Percentiles rank a stretch among this genome's conserved stretches.
These are phyloP conservation scores for Gnomoniopsis smithogilvyi DNA, from an alignment of 2,329 filamentous ascomycete genomes.

Conservation along the genomic window DNA sequence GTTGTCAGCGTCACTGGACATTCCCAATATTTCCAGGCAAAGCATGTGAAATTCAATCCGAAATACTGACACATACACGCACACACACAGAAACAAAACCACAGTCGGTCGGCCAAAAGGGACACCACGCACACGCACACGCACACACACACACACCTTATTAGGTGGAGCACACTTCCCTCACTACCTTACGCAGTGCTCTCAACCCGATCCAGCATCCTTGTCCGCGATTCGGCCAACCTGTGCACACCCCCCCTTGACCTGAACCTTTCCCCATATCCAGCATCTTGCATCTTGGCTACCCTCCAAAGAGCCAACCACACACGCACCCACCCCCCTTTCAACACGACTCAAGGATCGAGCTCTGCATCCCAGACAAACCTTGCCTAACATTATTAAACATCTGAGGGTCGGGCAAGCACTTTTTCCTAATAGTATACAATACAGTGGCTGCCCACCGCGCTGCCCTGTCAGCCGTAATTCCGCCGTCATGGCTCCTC, in stretches of 20 bases:
- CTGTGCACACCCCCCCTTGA: conserved; percentile 1
- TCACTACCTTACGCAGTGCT: neutral
- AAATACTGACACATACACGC: no score
- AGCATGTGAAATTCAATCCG: no score
- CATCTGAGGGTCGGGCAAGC: neutral
- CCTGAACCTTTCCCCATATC: no score
- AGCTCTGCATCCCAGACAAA: neutral
- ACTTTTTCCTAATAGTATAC: neutral
- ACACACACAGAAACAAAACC: no score
- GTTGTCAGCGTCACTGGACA: no score
- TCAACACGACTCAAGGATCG: neutral
- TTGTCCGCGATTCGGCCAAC: conserved; percentile 16
- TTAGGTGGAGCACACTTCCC: conserved; percentile 11
- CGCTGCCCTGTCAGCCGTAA: neutral
- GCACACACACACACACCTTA: conserved; percentile 2
- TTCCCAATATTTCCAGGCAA: no score
- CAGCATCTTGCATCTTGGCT: neutral
- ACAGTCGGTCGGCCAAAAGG: no score
- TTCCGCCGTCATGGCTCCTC: conserved; percentile 42
- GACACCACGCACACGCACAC: neutral
- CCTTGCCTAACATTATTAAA: neutral
- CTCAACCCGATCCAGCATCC: conserved; percentile 4
- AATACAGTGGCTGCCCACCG: neutral
- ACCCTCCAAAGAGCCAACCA: neutral
- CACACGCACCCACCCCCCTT: neutral